A percentile compares a stretch with the other conserved stretches of the same genome.
phyloP scores from a whole-genome alignment of 805 yeast genomes.

The Yamadazyma nakazawae region DNA sequence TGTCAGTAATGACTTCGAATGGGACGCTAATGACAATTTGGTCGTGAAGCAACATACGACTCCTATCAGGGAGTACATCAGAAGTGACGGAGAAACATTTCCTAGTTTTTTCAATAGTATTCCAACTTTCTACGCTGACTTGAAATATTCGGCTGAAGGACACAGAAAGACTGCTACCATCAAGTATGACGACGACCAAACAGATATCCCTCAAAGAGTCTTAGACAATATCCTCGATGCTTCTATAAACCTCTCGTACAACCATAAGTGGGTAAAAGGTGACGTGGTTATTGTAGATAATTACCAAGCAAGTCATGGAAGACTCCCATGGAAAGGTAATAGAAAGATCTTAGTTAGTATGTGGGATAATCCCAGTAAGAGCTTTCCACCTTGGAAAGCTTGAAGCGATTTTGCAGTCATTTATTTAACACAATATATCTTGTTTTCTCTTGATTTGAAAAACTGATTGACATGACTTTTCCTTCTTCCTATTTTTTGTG shows the following conservation, averaged over 20 bases:
- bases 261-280: slow-evolving; percentile 29
- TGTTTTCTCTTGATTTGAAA: too few species aligned
- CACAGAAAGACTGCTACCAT: not conserved
- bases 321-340: slow-evolving; percentile 28
- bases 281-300: slow-evolving; percentile 34
- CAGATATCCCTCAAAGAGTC: not conserved
- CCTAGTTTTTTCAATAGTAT: slow-evolving; percentile 13
- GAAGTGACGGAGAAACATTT: slow-evolving; percentile 4
- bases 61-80: slow-evolving; percentile 10
- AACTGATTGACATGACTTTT: too few species aligned
- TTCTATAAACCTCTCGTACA: slow-evolving; percentile 18
- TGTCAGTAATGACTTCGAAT: slow-evolving; percentile 23
- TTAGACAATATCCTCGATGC: slow-evolving; percentile 10
- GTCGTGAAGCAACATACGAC: slow-evolving; percentile 25
- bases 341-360: slow-evolving; percentile 32
- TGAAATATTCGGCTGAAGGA: not conserved
- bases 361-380: slow-evolving; percentile 24
- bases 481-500: too few species aligned
- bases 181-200: slow-evolving; percentile 3
- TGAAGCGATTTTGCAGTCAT: not conserved
- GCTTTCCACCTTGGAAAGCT: not conserved
- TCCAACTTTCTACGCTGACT: slow-evolving; percentile 8
- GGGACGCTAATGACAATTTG: slow-evolving; percentile 23
- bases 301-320: slow-evolving; percentile 33
- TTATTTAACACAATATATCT: too few species aligned